Evolutionary conservation across 495 filamentous ascomycete species (phyloP), one percentile per base, ranked within the genome.

Genomic region (Annulohypoxylon bovei): DNA sequence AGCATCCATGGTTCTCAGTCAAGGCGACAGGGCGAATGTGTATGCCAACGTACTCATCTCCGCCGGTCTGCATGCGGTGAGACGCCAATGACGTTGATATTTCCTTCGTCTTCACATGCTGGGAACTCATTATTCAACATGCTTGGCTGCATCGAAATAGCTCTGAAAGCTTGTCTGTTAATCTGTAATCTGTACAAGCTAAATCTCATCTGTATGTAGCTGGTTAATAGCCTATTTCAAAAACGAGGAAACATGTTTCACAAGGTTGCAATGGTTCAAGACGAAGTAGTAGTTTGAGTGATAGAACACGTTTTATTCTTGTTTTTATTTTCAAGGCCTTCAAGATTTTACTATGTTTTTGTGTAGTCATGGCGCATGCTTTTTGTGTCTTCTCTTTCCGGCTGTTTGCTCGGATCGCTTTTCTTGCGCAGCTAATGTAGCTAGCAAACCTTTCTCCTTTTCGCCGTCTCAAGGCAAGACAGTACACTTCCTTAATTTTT

Each of bases 281-380:
- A 65, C 33, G 22, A 22, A 58, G 18, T 56, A 22, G 11, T 27
- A 30, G 32, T 62, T 16, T 56, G n/a, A 27, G 32, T 44, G 42
- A 23, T 44, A 50, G 49, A 62, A 54, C 61, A 65, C 65, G 35
- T 72, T 72, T 72, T 72, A 72, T 64, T 65, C 47, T 72, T 74
- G 61, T 67, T 77, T 65, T 73, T 68, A 71, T 75, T 75, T 75
- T 71, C 67, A 67, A 73, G 56, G 50, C 71, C 70, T 70, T 70
- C 47, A 67, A 71, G 50, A 62, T 62, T 72, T 62, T 62, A 72
- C 65, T 66, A 63, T 68, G 65, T 62, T 77, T 75, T 77, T 73
- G 67, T 72, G 30, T 50, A 50, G 54, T 75, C 73, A 55, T 77
- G 67, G 67, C 69, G 65, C 73, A 73, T 75, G 70, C 70, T 73